Percentiles rank a stretch among this genome's conserved stretches.
These are phyloP conservation scores for Fusarium chaquense DNA, from an alignment of 2,329 filamentous ascomycete species.

Conservation along the genomic window DNA sequence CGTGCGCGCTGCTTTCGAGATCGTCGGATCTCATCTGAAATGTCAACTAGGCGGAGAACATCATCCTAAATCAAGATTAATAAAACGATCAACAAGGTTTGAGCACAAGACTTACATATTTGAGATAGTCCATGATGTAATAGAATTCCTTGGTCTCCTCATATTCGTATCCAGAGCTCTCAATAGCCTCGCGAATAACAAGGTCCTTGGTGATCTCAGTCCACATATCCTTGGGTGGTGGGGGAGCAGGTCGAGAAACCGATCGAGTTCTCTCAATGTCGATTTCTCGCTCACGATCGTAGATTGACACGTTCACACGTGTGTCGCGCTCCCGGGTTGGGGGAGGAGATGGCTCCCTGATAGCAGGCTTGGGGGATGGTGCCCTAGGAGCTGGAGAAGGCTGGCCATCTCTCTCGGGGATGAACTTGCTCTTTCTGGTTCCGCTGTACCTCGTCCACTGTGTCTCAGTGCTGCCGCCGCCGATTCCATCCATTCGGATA, in stretches of 20 bases:
- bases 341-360: conserved; percentile 48
- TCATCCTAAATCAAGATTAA: conserved; percentile 73
- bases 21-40: conserved; percentile 84
- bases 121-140: conserved; percentile 91
- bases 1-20: conserved; percentile 65
- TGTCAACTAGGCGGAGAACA: conserved; percentile 82
- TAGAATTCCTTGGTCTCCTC: conserved; percentile 92
- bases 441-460: conserved; percentile 85
- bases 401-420: conserved; percentile 72
- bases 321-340: conserved; percentile 49
- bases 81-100: background rate
- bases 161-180: conserved; percentile 85
- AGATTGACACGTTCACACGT: conserved; percentile 60
- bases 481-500: conserved; percentile 83
- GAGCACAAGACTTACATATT: conserved; percentile 74
- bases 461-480: conserved; percentile 80
- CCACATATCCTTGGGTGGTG: conserved; percentile 78
- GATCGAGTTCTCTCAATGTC: conserved; percentile 70
- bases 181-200: conserved; percentile 86
- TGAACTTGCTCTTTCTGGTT: conserved; percentile 78
- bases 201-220: conserved; percentile 97
- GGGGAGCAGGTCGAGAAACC: conserved; percentile 56
- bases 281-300: conserved; percentile 60
- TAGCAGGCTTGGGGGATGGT: conserved; percentile 37
- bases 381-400: conserved; percentile 34